Percentiles rank a stretch among this genome's conserved stretches.
Conservation (phyloP, 192 early-diverging fungal species). For the Spizellomyces punctatus region DNA sequence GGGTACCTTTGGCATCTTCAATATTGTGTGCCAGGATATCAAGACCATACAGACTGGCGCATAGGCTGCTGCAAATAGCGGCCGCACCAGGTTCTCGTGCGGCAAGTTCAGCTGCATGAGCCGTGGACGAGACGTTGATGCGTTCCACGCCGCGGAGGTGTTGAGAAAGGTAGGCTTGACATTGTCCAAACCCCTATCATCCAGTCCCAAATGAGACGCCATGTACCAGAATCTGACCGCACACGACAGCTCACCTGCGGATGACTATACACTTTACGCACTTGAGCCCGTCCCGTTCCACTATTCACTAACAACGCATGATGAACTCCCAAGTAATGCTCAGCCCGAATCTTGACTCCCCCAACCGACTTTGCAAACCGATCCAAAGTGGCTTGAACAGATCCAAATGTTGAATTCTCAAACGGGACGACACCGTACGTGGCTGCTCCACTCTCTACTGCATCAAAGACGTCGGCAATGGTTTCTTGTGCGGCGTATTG, state of each 20-base stretch:
- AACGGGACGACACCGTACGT: conserved; percentile 94
- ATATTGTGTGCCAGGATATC: conserved; percentile 77
- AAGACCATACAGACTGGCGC: conserved; percentile 77
- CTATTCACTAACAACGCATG: conserved; percentile 79
- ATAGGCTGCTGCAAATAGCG: conserved; percentile 78
- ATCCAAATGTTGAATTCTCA: conserved; percentile 90
- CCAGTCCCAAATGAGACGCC: conserved; percentile 20
- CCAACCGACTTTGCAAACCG: conserved; percentile 58
- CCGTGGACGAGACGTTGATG: conserved; percentile 78
- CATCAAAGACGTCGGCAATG: conserved; percentile 72
- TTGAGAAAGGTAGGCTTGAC: conserved; percentile 69
- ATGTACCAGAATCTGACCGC: conserved; percentile 5
- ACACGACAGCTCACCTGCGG: conserved; percentile 38
- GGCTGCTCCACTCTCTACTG: conserved; percentile 69
- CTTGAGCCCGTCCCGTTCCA: conserved; percentile 50
- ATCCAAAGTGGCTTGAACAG: conserved; percentile 84
- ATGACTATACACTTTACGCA: conserved; percentile 81
- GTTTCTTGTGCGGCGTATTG: conserved; percentile 40
- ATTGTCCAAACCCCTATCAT: conserved; percentile 78
- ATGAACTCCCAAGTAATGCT: conserved; percentile 79
- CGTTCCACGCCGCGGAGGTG: conserved; percentile 74
- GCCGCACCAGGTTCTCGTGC: conserved; percentile 75
- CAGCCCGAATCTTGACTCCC: conserved; percentile 68
- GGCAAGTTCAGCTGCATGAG: conserved; percentile 86
- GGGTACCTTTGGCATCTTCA: conserved; percentile 70